Evolutionary conservation across 352 stramenopile species (phyloP).

Genomic region (Phytophthora pisi): DNA sequence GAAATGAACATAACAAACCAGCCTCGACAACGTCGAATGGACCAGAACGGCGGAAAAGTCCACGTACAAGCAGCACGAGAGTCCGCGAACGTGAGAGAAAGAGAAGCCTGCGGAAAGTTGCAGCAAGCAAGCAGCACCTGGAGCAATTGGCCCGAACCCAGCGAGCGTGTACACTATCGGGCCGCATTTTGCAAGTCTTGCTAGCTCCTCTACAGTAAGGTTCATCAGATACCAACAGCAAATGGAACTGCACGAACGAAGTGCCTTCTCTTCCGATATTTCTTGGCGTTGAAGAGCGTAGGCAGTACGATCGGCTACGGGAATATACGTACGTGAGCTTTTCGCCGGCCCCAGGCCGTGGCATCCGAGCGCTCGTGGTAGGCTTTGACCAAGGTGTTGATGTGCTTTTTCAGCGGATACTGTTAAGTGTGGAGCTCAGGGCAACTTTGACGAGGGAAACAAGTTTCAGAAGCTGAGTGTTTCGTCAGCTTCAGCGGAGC

Average conservation of each 20-base stretch:
- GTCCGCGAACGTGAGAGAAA: conserved; percentile 10
- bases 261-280: conserved; percentile 23
- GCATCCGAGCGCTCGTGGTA: background rate
- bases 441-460: conserved; percentile 44
- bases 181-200: conserved; percentile 10
- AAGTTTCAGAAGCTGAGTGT: conserved; percentile 98
- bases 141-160: conserved; percentile 10
- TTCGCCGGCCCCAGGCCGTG: conserved; percentile 13
- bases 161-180: conserved; percentile 29
- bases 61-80: conserved; percentile 35
- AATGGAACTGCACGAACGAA: conserved; percentile 30
- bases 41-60: conserved; percentile 40
- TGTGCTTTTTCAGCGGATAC: conserved; percentile 1
- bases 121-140: conserved; percentile 1
- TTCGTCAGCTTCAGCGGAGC: conserved; percentile 94
- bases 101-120: conserved; percentile 13
- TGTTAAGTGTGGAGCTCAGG: background rate
- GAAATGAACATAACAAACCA: conserved; percentile 31
- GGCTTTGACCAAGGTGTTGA: background rate
- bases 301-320: conserved; percentile 11
- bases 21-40: conserved; percentile 34
- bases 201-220: too few species aligned
- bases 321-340: conserved; percentile 41
- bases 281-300: conserved; percentile 1
- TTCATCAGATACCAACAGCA: conserved; percentile 15